phyloP scores from a whole-genome alignment of 345 rosid genomes.

The Gossypium arboreum region DNA sequence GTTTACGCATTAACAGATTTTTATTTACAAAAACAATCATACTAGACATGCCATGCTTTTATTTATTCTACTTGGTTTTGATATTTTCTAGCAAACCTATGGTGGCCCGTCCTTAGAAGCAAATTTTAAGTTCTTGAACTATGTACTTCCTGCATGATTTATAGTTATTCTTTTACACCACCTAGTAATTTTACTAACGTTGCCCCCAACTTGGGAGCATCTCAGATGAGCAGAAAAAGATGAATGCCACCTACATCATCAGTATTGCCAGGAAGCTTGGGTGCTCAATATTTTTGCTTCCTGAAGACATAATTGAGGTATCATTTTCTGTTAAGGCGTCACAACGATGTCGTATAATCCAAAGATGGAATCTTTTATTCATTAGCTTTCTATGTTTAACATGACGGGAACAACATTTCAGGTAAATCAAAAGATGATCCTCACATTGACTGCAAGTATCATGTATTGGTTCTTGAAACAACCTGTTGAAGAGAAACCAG shows the following conservation, averaged over 20 bases:
- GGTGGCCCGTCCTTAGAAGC: too few species aligned
- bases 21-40: background rate
- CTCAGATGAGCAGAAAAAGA: slow-evolving; percentile 85
- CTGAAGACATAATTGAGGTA: slow-evolving; percentile 96
- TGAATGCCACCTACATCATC: slow-evolving; percentile 92
- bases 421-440: slow-evolving; percentile 98
- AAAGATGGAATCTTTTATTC: too few species aligned
- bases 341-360: too few species aligned
- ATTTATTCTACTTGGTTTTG: background rate
- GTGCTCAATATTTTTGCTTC: slow-evolving; percentile 91
- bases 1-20: too few species aligned
- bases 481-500: slow-evolving; percentile 57
- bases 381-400: background rate
- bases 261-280: slow-evolving; percentile 92
- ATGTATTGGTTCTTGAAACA: slow-evolving; percentile 90
- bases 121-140: background rate
- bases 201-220: slow-evolving; percentile 3
- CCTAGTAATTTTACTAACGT: background rate
- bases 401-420: slow-evolving; percentile 22
- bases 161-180: background rate
- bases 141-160: background rate
- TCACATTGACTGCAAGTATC: slow-evolving; percentile 85
- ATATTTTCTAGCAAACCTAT: background rate
- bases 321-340: background rate
- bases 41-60: background rate